Conservation (phyloP, 2,329 filamentous ascomycete genomes). For the Ceratocystis destructans region DNA sequence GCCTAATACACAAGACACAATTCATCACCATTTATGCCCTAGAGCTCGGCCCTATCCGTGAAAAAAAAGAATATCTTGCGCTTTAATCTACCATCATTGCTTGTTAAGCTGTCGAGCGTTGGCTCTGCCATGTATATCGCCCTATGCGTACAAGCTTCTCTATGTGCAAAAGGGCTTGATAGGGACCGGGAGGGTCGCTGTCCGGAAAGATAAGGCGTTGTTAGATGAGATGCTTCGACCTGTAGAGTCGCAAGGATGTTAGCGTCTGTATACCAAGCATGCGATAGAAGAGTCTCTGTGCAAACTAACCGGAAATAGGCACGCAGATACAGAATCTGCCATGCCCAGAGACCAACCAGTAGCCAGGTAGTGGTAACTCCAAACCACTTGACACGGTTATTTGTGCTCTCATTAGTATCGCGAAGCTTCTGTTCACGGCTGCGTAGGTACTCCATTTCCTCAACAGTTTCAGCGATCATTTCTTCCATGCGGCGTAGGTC, state of each 20-base stretch:
- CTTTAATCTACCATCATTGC: background rate
- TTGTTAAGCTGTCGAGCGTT: background rate
- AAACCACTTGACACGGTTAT: slow-evolving; percentile 98
- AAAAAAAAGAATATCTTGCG: background rate
- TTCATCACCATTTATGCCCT: background rate
- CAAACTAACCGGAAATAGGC: slow-evolving; percentile 70
- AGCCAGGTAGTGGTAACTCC: slow-evolving; percentile 86
- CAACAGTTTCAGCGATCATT: slow-evolving; percentile 73
- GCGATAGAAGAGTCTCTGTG: slow-evolving; percentile 11
- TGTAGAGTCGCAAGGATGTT: slow-evolving; percentile 25
- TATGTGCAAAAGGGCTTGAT: background rate
- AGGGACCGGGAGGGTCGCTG: background rate
- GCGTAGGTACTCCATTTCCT: slow-evolving; percentile 93
- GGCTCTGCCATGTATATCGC: background rate
- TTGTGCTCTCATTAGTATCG: slow-evolving; percentile 99
- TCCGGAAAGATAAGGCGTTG: background rate
- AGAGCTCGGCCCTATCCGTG: background rate
- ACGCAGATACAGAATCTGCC: slow-evolving; percentile 95
- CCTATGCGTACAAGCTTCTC: background rate
- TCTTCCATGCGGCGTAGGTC: slow-evolving; percentile 90
- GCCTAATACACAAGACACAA: background rate
- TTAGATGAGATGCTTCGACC: slow-evolving; percentile 57
- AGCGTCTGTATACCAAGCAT: background rate
- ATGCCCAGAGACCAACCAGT: slow-evolving; percentile 74
- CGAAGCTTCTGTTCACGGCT: slow-evolving; percentile 82